phyloP scores from a whole-genome alignment of 2,329 filamentous ascomycete genomes.

The Stemphylium vesicarium region DNA sequence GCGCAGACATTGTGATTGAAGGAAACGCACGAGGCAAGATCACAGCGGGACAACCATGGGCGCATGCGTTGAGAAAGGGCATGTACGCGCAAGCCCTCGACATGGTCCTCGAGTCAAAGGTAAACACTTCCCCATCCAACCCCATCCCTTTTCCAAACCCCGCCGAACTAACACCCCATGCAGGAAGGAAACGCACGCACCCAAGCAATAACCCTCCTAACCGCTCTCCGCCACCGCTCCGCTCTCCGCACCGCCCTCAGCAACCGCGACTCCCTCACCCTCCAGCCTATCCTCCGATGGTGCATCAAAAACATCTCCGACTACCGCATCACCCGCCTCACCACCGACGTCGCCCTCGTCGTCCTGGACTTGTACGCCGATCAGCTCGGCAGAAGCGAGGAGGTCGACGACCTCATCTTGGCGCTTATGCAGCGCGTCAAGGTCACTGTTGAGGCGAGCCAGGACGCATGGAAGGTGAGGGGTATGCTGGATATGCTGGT shows the following conservation, averaged over 20 bases:
- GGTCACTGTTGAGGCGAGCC: constrained; percentile 79
- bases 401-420: constrained; percentile 74
- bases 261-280: constrained; percentile 77
- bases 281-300: constrained; percentile 86
- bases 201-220: constrained; percentile 74
- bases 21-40: constrained; percentile 69
- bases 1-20: constrained; percentile 86
- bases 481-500: constrained; percentile 88
- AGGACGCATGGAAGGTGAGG: constrained; percentile 78
- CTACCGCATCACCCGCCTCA: constrained; percentile 79
- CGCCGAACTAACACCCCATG: constrained; percentile 7
- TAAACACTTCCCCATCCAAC: too few species aligned
- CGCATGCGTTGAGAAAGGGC: constrained; percentile 78
- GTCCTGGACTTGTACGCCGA: constrained; percentile 88
- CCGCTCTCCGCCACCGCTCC: constrained; percentile 40
- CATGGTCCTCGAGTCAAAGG: constrained; percentile 65
- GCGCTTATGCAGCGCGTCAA: constrained; percentile 73
- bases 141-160: not conserved
- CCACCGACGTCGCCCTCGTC: constrained; percentile 81
- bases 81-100: constrained; percentile 81
- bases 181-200: constrained; percentile 40
- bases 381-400: constrained; percentile 74
- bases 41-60: constrained; percentile 76
- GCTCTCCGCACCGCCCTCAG: constrained; percentile 63
- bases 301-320: constrained; percentile 80